Evolutionary conservation across 148 eudicot genomes (phyloP).

Genomic region (Nepenthes gracilis): DNA sequence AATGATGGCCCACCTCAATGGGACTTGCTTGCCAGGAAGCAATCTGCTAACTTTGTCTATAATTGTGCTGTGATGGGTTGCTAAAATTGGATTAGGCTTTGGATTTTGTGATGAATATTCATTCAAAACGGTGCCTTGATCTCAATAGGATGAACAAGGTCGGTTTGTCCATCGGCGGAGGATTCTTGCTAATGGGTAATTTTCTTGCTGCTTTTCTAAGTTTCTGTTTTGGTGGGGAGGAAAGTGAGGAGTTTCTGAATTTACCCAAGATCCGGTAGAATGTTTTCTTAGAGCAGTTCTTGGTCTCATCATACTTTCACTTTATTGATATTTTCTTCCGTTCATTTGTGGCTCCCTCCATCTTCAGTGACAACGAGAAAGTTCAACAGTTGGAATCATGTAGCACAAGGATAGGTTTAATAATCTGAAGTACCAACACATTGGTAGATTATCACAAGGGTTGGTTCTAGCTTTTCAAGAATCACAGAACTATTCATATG

Average conservation of each 20-base stretch:
- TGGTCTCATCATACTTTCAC: background rate
- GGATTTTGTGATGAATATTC: background rate
- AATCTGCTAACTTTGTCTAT: constrained; percentile 26
- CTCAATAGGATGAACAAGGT: no score
- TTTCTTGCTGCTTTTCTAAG: background rate
- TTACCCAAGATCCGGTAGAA: no score
- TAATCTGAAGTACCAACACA: background rate
- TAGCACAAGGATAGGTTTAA: background rate
- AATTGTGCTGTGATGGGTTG: constrained; percentile 43
- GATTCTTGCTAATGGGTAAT: constrained; percentile 1
- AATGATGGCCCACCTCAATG: constrained; percentile 24
- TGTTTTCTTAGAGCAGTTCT: background rate
- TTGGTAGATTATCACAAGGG: background rate
- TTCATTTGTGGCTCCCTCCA: constrained; percentile 1
- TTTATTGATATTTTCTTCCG: background rate
- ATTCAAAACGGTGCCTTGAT: background rate
- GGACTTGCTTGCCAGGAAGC: constrained; percentile 20
- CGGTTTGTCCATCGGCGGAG: background rate
- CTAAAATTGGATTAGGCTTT: constrained; percentile 6
- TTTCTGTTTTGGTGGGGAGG: no score
- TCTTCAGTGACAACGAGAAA: background rate
- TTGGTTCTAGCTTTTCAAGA: background rate
- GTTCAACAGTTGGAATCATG: background rate
- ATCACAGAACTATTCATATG: constrained; percentile 1
- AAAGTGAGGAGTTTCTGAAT: no score